Evolutionary conservation across 2,329 filamentous ascomycete genomes (phyloP), one percentile per base, ranked within the genome.

Genomic region (Chalaropsis ovoidea): DNA sequence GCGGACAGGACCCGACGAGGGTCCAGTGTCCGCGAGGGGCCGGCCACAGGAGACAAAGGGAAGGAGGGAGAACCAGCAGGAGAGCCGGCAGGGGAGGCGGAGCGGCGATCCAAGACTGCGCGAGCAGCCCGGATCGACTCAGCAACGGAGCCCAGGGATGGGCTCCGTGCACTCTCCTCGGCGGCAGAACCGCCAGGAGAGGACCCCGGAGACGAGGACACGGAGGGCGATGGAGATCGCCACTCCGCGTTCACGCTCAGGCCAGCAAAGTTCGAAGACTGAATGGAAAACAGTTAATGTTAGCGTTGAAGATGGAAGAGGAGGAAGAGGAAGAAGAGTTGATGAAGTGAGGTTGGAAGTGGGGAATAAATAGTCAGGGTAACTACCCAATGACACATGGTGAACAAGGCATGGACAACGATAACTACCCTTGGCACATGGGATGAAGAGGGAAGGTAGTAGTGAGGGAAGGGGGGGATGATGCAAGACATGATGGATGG

Each of bases 201-300:
- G 11, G 47, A 52, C 22, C 47, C 15, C 11, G 47, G 47, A 52
- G 47, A 52, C 47, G 47, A 52, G 19, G 47, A 24, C 47, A 3
- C 47, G 15, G 47, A 52, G 3, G 47, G 15, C 4, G 31, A 31
- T 31, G 47, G 47, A 6, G 47, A 52, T 52, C 47, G 47, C 47
- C 47, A 52, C 10, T 52, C 47, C 3, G 47, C 47, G 47, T 24
- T 24, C 47, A 52, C 47, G 47, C 47, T 52, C 22, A 52, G 47
- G 22, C 47, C 47, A 52, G 19, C 47, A 52, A 52, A 52, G 47
- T 52, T 52, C 22, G 47, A 52, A 52, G 47, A 1, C 47, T 52
- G 24, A 24, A 47, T 7, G 24, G 15, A 13, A 24, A 6, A 31
- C 31, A 6, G 35, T 39, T 6, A 8, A 7, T 39, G 35, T 39